Conservation (phyloP, 2,329 filamentous ascomycete species). For the Fusarium kyushuense region DNA sequence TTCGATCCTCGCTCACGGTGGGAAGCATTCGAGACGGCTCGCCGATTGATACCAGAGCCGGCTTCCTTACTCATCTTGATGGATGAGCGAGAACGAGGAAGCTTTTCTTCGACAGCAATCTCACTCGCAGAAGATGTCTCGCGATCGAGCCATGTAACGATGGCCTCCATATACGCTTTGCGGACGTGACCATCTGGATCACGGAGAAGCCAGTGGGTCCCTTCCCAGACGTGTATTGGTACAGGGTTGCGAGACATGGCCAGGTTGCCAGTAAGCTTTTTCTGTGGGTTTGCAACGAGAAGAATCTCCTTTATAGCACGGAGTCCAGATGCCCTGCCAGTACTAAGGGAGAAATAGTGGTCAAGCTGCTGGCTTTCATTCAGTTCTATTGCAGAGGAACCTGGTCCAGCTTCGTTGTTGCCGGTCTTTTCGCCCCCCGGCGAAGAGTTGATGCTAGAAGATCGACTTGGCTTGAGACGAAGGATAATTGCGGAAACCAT, state of each 20-base stretch:
- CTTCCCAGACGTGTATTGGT: slow-evolving; percentile 89
- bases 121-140: slow-evolving; percentile 78
- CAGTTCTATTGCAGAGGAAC: slow-evolving; percentile 55
- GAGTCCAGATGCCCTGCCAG: slow-evolving; percentile 74
- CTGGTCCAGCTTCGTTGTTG: slow-evolving; percentile 51
- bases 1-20: slow-evolving; percentile 66
- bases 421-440: slow-evolving; percentile 62
- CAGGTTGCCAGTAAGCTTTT: slow-evolving; percentile 67
- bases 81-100: slow-evolving; percentile 60
- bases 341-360: slow-evolving; percentile 64
- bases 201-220: slow-evolving; percentile 91
- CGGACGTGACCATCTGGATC: slow-evolving; percentile 83
- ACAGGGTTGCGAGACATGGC: slow-evolving; percentile 80
- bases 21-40: slow-evolving; percentile 77
- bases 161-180: slow-evolving; percentile 84
- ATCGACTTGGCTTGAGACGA: slow-evolving; percentile 76
- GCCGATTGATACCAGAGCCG: slow-evolving; percentile 60
- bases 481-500: slow-evolving; percentile 87
- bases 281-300: slow-evolving; percentile 79
- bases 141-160: slow-evolving; percentile 86
- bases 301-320: slow-evolving; percentile 86
- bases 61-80: slow-evolving; percentile 58
- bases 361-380: slow-evolving; percentile 62
- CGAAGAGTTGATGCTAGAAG: slow-evolving; percentile 58
- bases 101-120: slow-evolving; percentile 68